Evolutionary conservation across 2,329 filamentous ascomycete genomes (phyloP), one percentile per base, ranked within the genome.

Genomic region (Shiraia sp.): DNA sequence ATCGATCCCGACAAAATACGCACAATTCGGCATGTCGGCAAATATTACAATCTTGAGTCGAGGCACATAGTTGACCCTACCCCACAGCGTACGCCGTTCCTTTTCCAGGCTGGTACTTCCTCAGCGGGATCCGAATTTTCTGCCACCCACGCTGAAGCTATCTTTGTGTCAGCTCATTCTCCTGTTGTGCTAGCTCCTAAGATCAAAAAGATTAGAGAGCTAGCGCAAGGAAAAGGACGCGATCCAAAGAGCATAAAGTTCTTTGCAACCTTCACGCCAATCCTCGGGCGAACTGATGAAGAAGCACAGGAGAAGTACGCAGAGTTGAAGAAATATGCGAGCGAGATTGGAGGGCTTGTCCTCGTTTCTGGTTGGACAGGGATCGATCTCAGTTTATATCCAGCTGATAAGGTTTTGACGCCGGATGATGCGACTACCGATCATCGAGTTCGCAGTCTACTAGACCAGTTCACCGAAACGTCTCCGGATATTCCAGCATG

Each of bases 341-440:
- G 74, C 0, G 73, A 75, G 0, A 65, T 80, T 12, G 80, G 79
- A 0, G 79, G 78, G 0, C 63, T 83, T 1, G 80, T 80, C 0
- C 66, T 82, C 0, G 78, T 81, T 47, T 76, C 74, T 27, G 79
- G 79, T 1, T 82, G 78, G 77, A 81, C 79, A 0, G 81, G 81
- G 0, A 81, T 84, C 42, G 80, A 84, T 53, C 70, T 83, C 12
- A 79, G 76, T 3, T 73, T 73, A 52, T 74, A 83, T 29, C 78
- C 79, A 0, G 57, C 83, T 0, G 81, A 84, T 46, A 74, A 83
- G 48, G 78, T 80, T 12, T 71, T 85, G 45, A 78, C 74, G 0
- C 74, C 74, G 0, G 76, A 73, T 2, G 78, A 83, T 47, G 79
- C 79, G 0, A 68, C 71, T 2, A 79, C 82, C 47, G 77, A 75